A percentile compares a stretch with the other conserved stretches of the same genome.
Conservation (phyloP, 2,329 filamentous ascomycete species). For the Aspergillus calidoustus region DNA sequence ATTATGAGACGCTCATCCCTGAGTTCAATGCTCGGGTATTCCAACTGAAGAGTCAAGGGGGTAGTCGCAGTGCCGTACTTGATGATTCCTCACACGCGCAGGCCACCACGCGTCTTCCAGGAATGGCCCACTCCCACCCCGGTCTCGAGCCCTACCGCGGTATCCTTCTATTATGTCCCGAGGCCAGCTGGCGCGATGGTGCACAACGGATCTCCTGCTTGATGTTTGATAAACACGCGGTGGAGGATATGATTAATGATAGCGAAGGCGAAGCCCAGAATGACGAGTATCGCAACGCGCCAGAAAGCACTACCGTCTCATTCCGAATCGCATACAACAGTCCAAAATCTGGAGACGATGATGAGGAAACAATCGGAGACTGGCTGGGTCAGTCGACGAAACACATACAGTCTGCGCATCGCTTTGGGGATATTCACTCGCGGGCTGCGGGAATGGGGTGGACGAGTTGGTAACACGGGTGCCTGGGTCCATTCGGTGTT, state of each 20-base stretch:
- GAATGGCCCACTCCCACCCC: neutral
- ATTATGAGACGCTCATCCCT: neutral
- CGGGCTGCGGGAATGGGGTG: neutral
- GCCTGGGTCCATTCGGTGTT: too few relatives aligned
- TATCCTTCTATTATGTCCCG: neutral
- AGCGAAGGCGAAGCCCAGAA: neutral
- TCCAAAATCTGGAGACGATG: too few relatives aligned
- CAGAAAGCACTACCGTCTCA: too few relatives aligned
- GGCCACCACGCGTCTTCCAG: neutral
- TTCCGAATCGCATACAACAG: too few relatives aligned
- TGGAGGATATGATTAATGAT: neutral
- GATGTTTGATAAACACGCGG: neutral
- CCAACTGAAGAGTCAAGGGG: too few relatives aligned
- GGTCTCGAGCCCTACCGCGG: neutral
- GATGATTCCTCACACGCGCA: neutral
- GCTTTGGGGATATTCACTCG: neutral
- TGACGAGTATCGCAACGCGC: too few relatives aligned
- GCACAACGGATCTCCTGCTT: slow-evolving; percentile 1
- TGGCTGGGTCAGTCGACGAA: too few relatives aligned
- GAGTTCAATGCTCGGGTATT: neutral
- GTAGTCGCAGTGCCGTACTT: neutral
- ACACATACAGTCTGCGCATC: too few relatives aligned
- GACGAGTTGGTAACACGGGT: slow-evolving; percentile 4
- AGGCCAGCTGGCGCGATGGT: neutral
- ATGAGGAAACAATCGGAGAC: too few relatives aligned